Conservation (phyloP, 192 early-diverging fungal species). For the Umbelopsis isabellina region DNA sequence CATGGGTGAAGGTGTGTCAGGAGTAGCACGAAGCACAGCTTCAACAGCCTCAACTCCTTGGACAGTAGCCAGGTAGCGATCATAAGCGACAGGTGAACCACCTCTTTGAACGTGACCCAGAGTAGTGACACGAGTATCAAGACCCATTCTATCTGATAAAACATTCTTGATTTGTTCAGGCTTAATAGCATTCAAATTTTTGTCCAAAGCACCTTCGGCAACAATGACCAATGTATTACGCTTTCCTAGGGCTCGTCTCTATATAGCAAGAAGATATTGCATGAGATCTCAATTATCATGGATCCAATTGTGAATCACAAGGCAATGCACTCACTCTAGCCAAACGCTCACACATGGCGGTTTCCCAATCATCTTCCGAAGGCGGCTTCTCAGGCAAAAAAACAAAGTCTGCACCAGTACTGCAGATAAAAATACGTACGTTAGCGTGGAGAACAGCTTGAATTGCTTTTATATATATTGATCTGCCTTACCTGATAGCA, state of each 20-base stretch:
- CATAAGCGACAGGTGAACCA: slow-evolving; percentile 86
- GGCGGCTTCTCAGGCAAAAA: slow-evolving; percentile 97
- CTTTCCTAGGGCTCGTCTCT: slow-evolving; percentile 63
- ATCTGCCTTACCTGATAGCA: slow-evolving; percentile 55
- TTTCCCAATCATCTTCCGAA: slow-evolving; percentile 84
- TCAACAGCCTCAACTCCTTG: slow-evolving; percentile 96
- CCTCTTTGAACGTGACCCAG: slow-evolving; percentile 97
- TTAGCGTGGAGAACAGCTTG: background rate
- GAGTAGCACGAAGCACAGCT: slow-evolving; percentile 83
- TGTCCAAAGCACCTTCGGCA: slow-evolving; percentile 94
- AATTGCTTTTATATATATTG: background rate
- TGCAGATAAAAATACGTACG: slow-evolving; percentile 11
- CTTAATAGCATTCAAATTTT: slow-evolving; percentile 85
- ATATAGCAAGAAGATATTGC: slow-evolving; percentile 20
- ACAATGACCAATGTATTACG: slow-evolving; percentile 95
- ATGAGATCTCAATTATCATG: background rate
- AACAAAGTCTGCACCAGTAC: slow-evolving; percentile 92
- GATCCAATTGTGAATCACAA: too few relatives aligned
- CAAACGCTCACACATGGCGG: slow-evolving; percentile 81
- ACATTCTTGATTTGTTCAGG: slow-evolving; percentile 83
- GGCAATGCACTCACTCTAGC: slow-evolving; percentile 40
- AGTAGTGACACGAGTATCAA: slow-evolving; percentile 94
- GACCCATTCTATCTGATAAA: slow-evolving; percentile 72
- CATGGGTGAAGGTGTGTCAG: slow-evolving; percentile 87
- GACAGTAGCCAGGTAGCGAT: slow-evolving; percentile 91